Percentiles rank a stretch among this genome's conserved stretches.
These are phyloP conservation scores for Scheffersomyces parashehatae DNA, from an alignment of 1,139 yeast genomes.

Conservation along the genomic window DNA sequence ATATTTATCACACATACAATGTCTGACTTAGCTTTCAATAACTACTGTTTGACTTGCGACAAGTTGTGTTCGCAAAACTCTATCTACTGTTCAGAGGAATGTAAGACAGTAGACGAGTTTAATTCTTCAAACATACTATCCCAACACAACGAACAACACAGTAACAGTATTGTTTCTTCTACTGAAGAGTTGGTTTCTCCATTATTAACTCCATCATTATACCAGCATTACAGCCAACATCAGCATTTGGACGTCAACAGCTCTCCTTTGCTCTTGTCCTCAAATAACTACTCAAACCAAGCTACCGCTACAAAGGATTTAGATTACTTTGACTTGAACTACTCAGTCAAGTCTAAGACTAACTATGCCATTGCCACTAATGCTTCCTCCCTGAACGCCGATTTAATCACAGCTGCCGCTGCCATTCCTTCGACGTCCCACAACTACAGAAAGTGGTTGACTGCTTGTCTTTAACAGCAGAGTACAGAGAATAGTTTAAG, in stretches of 20 bases:
- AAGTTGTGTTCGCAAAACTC: conserved; percentile 52
- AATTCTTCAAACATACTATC: conserved; percentile 10
- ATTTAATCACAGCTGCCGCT: conserved; percentile 10
- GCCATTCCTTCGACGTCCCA: conserved; percentile 35
- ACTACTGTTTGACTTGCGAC: conserved; percentile 68
- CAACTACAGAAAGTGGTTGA: conserved; percentile 47
- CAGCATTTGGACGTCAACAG: conserved; percentile 14
- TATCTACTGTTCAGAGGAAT: conserved; percentile 62
- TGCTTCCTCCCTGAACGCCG: conserved; percentile 7
- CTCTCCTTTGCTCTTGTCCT: conserved; percentile 21
- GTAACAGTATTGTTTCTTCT: conserved; percentile 43
- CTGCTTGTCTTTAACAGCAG: conserved; percentile 27
- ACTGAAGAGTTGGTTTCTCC: conserved; percentile 46
- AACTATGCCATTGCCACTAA: conserved; percentile 15
- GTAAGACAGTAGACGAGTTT: conserved; percentile 49
- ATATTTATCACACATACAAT: conserved; percentile 10
- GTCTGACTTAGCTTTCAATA: conserved; percentile 57
- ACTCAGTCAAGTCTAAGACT: conserved; percentile 25
- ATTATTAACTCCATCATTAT: conserved; percentile 36
- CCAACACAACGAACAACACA: conserved; percentile 1
- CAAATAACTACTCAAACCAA: conserved; percentile 6
- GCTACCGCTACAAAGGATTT: conserved; percentile 19
- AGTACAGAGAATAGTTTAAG: too few species aligned
- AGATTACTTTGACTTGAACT: conserved; percentile 37
- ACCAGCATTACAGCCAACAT: conserved; percentile 22